phyloP scores from a whole-genome alignment of 192 early-diverging fungal species.

The Coemansia sp. region DNA sequence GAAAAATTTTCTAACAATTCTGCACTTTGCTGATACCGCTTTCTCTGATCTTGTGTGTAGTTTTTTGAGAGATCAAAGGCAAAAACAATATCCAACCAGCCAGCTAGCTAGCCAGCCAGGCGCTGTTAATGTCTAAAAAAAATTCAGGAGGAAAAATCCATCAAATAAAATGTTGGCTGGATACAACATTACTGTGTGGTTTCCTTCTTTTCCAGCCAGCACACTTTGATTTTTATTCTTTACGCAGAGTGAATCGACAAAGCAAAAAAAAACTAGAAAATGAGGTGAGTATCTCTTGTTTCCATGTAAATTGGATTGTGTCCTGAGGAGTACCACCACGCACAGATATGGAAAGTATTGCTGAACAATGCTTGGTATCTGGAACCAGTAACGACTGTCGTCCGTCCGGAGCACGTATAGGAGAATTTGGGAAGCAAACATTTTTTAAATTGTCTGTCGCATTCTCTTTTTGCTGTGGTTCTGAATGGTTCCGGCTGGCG shows the following conservation, averaged over 20 bases:
- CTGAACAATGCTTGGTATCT: background rate
- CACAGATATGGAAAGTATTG: too few species aligned
- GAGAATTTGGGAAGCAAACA: too few species aligned
- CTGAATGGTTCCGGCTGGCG: too few species aligned
- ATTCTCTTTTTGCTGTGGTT: too few species aligned
- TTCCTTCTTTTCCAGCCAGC: constrained; percentile 35
- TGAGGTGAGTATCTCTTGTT: background rate
- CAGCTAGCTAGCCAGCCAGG: too few species aligned
- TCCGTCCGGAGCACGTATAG: background rate
- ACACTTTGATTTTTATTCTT: constrained; percentile 12
- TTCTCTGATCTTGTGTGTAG: too few species aligned
- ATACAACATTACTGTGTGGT: background rate
- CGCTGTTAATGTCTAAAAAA: background rate
- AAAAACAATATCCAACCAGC: too few species aligned
- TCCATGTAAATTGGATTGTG: too few species aligned
- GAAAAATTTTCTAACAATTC: background rate
- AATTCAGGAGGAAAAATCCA: background rate
- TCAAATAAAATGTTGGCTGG: background rate
- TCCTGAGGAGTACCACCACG: too few species aligned
- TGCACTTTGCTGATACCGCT: background rate
- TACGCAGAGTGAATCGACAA: background rate
- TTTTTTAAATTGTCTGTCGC: too few species aligned
- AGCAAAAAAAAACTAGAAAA: background rate
- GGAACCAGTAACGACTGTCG: background rate
- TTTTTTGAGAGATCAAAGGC: too few species aligned